Conservation (phyloP, 1,284 basidiomycete species). For the Trichosporon faecale region DNA sequence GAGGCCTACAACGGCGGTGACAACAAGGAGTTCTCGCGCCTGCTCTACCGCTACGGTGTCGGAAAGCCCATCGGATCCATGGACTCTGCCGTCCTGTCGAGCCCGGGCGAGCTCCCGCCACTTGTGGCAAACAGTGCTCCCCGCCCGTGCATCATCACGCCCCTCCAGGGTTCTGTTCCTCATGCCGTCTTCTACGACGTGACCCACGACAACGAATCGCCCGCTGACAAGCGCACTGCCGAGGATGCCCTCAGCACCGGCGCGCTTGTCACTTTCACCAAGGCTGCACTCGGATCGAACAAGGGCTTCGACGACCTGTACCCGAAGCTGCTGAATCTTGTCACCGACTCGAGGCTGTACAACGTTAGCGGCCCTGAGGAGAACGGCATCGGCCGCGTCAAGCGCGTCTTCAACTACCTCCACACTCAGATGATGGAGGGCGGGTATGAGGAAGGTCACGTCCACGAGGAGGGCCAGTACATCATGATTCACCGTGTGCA, state of each 20-base stretch:
- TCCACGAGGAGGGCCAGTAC: slow-evolving; percentile 93
- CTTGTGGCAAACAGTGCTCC: slow-evolving; percentile 70
- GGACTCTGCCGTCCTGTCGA: slow-evolving; percentile 79
- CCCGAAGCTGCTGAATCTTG: slow-evolving; percentile 81
- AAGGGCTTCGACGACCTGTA: slow-evolving; percentile 97
- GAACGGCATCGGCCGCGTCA: slow-evolving; percentile 66
- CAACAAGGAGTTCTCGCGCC: slow-evolving; percentile 77
- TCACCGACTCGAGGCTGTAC: slow-evolving; percentile 75
- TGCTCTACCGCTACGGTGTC: slow-evolving; percentile 81
- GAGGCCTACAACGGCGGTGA: slow-evolving; percentile 88
- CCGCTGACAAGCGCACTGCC: slow-evolving; percentile 78
- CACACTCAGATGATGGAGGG: slow-evolving; percentile 83
- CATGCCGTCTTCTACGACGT: slow-evolving; percentile 91
- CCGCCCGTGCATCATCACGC: slow-evolving; percentile 68
- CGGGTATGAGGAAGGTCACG: slow-evolving; percentile 82
- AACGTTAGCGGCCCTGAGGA: slow-evolving; percentile 59
- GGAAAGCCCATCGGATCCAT: slow-evolving; percentile 79
- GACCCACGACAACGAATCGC: slow-evolving; percentile 94
- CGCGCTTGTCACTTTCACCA: slow-evolving; percentile 79
- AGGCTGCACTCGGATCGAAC: slow-evolving; percentile 80
- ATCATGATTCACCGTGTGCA: slow-evolving; percentile 87
- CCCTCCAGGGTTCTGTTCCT: slow-evolving; percentile 76
- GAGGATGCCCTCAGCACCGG: slow-evolving; percentile 91
- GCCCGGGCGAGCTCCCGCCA: slow-evolving; percentile 67
- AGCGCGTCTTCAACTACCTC: slow-evolving; percentile 77